Evolutionary conservation across 2,329 filamentous ascomycete genomes (phyloP), one percentile per base, ranked within the genome.

Genomic region (Penicillium janthinellum): DNA sequence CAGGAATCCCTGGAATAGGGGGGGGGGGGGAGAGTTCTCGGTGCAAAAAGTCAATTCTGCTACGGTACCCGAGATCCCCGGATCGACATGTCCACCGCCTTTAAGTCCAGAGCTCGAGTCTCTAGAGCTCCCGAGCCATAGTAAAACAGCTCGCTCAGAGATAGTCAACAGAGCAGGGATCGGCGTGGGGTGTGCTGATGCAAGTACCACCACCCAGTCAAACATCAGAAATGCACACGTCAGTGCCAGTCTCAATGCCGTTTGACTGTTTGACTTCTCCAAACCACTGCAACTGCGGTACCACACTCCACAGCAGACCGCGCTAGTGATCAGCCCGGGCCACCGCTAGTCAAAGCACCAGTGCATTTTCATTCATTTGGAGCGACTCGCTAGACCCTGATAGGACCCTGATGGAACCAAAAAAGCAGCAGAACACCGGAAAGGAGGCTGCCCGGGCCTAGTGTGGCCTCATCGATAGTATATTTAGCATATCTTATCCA

Each of bases 61-160:
- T 31, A 31, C 31, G 31, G 58, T 52, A 63, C 41, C 39, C 52
- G 41, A 45, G 31, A 45, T 64, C 57, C 61, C 61, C 57, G 55
- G 64, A 65, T 65, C 47, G 63, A 62, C 63, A 57, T 38, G 49
- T 65, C 57, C 51, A 41, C 51, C 51, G n/a, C 37, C 38, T 53
- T 34, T 41, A 15, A 3, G 51, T 28, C 39, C 20, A 35, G 51
- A 48, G 49, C 56, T 54, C 22, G 3, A 22, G 20, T 20, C 22
- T 22, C 17, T 10, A 22, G 31, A 54, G 39, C 41, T 45, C 14
- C 7, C 3, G 25, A 47, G 44, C 44, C 22, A 28, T 28, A 6
- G 22, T 5, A 20, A 5, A 42, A 12, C 10, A 42, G n/a, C 11
- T 28, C 5, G 15, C 14, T 45, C n/a, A 11, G 7, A 41, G 17